These are phyloP conservation scores for Monotropa hypopitys DNA, from an alignment of 179 eudicot genomes.

Conservation along the genomic window DNA sequence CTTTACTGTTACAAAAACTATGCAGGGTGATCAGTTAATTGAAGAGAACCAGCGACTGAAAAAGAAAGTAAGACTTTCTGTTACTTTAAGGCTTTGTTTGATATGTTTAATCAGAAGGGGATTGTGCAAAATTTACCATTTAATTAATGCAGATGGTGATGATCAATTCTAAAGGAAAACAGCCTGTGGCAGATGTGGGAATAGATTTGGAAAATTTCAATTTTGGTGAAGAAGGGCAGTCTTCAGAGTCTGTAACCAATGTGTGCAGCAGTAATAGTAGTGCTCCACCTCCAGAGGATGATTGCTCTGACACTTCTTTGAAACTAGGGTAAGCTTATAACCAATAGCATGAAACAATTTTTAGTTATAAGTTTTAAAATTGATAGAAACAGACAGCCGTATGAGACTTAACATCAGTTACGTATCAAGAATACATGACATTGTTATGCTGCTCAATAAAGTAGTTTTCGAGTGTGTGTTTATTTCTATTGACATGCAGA, in stretches of 20 bases:
- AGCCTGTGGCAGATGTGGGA: slow-evolving; percentile 5
- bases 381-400: too few species aligned
- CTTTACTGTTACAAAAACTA: neutral
- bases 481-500: too few species aligned
- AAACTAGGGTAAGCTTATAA: slow-evolving; percentile 40
- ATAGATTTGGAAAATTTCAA: slow-evolving; percentile 14
- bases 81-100: neutral
- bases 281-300: slow-evolving; percentile 35
- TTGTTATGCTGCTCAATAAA: too few species aligned
- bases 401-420: too few species aligned
- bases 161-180: slow-evolving; percentile 10
- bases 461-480: too few species aligned
- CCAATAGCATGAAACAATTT: too few species aligned
- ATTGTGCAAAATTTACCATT: neutral
- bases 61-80: slow-evolving; percentile 24
- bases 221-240: slow-evolving; percentile 34
- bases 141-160: neutral
- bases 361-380: too few species aligned
- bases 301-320: slow-evolving; percentile 47
- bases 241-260: slow-evolving; percentile 32
- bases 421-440: too few species aligned
- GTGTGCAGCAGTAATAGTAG: slow-evolving; percentile 17
- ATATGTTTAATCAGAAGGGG: neutral
- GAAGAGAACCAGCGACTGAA: slow-evolving; percentile 50
- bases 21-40: slow-evolving; percentile 40